Base-by-base conservation (phyloP, 768 basidiomycete species). In the Lentinus brumalis region DNA sequence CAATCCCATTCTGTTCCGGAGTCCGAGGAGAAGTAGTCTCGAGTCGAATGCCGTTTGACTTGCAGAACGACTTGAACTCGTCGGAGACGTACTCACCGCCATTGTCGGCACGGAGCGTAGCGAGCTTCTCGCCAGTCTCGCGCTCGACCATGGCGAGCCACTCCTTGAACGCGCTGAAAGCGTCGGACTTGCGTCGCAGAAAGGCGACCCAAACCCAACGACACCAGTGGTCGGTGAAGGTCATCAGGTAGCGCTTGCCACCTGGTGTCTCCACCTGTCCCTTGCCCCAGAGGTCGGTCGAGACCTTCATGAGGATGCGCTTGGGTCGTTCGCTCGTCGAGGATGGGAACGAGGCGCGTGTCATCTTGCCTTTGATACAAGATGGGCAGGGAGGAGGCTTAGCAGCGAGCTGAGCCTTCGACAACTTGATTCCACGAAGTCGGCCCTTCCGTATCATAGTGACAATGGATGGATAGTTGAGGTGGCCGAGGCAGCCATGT, bases 31-130 rank as follows among this genome's bases (percentile, higher is more conserved):
- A 65, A 3, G 64, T 66, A 6, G 57, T 65, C 45, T 72, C 60
- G 12, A 67, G 65, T 11, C 46, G 47, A n/a, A 71, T 67, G 3
- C 66, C 64, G 38, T 64, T 64, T 9, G 40, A 51, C 12, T 39
- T 16, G 7, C 67, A 53, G 57, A 49, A 69, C 1, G n/a, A 30
- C 1, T 41, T 9, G 42, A 61, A 59, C 11, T n/a, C 53, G 9
- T 18, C 35, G 5, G 35, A 56, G 14, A 53, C 49, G 44, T 69
- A 74, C 61, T 75, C 67, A 1, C 68, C 64, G 8, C 73, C 69
- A 29, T 63, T 61, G 57, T 75, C 66, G 1, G 56, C 53, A 12
- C 66, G 58, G 2, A 75, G 42, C 10, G 30, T 46, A 31, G 73
- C 66, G 9, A 70, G 14, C 47, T 58, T 40, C 18, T 21, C 18